These are phyloP conservation scores for Tulasnella sp. DNA, from an alignment of 768 basidiomycete species.

Conservation along the genomic window DNA sequence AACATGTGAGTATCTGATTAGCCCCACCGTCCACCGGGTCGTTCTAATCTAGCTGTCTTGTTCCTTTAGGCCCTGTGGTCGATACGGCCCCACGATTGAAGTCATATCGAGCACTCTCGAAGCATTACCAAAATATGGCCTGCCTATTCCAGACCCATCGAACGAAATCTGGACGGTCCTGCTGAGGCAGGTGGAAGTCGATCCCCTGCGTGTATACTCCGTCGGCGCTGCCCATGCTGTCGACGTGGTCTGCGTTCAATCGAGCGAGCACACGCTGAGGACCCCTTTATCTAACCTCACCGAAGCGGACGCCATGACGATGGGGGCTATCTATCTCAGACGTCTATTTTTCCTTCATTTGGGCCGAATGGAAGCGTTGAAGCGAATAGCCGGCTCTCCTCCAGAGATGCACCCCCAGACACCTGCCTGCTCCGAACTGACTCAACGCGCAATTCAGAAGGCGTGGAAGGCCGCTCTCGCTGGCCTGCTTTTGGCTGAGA, in stretches of 20 bases:
- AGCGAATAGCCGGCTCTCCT: constrained; percentile 46
- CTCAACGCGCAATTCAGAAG: neutral
- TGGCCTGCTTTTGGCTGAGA: neutral
- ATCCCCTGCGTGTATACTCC: constrained; percentile 64
- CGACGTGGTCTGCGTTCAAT: constrained; percentile 63
- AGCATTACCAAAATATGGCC: constrained; percentile 52
- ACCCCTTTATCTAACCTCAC: constrained; percentile 59
- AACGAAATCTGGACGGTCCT: constrained; percentile 33
- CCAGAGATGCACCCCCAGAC: constrained; percentile 2
- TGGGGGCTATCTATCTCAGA: constrained; percentile 71
- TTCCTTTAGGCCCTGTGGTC: constrained; percentile 4
- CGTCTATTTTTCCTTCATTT: constrained; percentile 78
- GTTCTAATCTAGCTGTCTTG: neutral
- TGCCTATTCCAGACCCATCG: constrained; percentile 27
- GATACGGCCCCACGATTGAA: constrained; percentile 37
- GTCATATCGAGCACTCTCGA: constrained; percentile 50
- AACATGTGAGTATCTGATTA: constrained; percentile 2
- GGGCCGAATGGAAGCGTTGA: constrained; percentile 72
- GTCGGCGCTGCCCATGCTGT: constrained; percentile 60
- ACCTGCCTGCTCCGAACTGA: constrained; percentile 3
- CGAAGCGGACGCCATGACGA: constrained; percentile 59
- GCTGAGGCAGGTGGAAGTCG: constrained; percentile 57
- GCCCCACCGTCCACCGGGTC: too few species aligned
- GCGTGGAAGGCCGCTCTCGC: constrained; percentile 18
- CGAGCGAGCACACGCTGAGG: constrained; percentile 63